These are phyloP conservation scores for Coemansia sp. DNA, from an alignment of 192 early-diverging fungal genomes.

Conservation along the genomic window DNA sequence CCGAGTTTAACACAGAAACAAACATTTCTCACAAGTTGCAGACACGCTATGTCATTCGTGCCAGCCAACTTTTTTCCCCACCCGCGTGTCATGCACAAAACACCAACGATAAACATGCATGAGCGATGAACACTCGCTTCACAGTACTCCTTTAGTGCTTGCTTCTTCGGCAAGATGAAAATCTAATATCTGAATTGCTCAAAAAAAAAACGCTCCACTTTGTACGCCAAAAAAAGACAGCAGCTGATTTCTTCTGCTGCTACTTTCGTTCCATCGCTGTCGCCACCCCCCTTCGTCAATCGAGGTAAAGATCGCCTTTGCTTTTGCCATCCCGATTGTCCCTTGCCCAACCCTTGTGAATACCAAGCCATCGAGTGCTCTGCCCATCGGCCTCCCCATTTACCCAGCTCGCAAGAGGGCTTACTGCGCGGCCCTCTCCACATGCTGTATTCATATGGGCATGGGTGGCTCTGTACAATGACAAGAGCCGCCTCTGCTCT, in stretches of 20 bases:
- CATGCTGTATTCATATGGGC: neutral
- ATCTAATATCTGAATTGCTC: constrained; percentile 4
- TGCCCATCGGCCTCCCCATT: neutral
- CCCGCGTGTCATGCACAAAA: constrained; percentile 14
- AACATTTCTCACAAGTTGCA: constrained; percentile 1
- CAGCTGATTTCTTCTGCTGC: constrained; percentile 3
- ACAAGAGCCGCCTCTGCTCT: neutral
- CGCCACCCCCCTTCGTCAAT: neutral
- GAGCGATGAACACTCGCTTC: neutral
- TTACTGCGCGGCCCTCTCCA: neutral
- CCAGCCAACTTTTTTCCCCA: neutral
- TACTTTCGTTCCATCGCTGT: neutral
- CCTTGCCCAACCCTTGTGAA: neutral
- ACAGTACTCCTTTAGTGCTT: neutral
- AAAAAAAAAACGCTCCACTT: neutral
- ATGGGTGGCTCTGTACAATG: neutral
- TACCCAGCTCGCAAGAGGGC: neutral
- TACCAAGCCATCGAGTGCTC: neutral
- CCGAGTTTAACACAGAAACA: constrained; percentile 6
- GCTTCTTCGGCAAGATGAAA: neutral
- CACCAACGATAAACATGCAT: constrained; percentile 7
- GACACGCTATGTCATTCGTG: constrained; percentile 1
- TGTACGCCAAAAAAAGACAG: neutral
- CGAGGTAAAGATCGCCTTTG: constrained; percentile 10
- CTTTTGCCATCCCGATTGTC: neutral